A percentile compares a stretch with the other conserved stretches of the same genome.
phyloP scores from a whole-genome alignment of 352 stramenopile species.

The Globisporangium splendens region DNA sequence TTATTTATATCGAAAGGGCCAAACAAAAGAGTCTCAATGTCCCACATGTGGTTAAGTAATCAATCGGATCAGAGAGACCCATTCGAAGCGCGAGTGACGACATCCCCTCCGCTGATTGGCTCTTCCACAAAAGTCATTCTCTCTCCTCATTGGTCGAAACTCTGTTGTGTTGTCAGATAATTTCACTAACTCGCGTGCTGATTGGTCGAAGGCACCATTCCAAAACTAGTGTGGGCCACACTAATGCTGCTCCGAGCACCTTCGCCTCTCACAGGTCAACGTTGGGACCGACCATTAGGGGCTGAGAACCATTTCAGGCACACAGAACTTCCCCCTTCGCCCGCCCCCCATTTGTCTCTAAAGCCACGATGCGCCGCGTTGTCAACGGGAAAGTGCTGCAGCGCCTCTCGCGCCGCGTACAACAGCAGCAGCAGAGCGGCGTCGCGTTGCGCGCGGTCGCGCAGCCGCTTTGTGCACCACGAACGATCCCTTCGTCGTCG shows the following conservation, averaged over 20 bases:
- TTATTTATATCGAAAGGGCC: too few relatives aligned
- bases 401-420: constrained; percentile 26
- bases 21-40: background rate
- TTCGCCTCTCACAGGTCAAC: background rate
- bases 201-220: constrained; percentile 10
- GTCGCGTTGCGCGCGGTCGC: background rate
- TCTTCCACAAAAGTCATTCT: background rate
- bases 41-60: too few relatives aligned
- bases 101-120: constrained; percentile 1
- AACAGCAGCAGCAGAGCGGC: constrained; percentile 9
- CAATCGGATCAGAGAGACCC: too few relatives aligned
- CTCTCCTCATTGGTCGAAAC: background rate
- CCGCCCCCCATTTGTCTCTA: background rate
- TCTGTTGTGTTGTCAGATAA: background rate
- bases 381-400: constrained; percentile 39
- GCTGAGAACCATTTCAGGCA: background rate
- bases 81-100: background rate
- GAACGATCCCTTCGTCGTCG: background rate
- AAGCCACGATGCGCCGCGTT: constrained; percentile 48
- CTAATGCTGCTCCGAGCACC: background rate
- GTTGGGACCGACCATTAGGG: background rate
- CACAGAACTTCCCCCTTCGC: constrained; percentile 17
- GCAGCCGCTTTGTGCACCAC: background rate
- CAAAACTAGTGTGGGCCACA: constrained; percentile 10
- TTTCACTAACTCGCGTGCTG: background rate